Base-by-base conservation (phyloP, 2,329 filamentous ascomycete genomes). In the Neoscytalidium dimidiatum region DNA sequence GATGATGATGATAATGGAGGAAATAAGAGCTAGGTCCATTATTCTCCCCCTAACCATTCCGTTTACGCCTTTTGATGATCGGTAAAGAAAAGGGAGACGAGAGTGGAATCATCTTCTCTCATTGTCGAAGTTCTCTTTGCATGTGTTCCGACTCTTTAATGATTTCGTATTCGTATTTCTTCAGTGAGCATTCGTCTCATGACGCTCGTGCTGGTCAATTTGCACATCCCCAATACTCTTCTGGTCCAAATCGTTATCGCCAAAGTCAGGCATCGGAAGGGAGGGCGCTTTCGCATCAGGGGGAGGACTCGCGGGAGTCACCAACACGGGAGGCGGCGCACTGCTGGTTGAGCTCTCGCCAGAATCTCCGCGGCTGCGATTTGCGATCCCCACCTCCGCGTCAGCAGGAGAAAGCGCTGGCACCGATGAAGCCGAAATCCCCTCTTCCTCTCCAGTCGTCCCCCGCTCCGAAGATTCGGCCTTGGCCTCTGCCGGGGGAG, bases 311-410 rank as follows among this genome's bases (percentile, higher is more conserved):
- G 58, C 43, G 6, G 58, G 58, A 3, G 58, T 62, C 8, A 62
- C 31, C 14, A 51, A 17, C 44, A 62, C 23, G 14, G 58, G 44
- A 21, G 58, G 58, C 5, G 58, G 58, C 13, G 58, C 38, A 26
- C 38, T 35, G n/a, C 58, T 62, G 19, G 44, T 51, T 17, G 58
- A 62, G 44, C 58, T 62, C 58, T 62, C 58, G 56, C 56, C 56
- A n/a, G 56, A 60, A n/a, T 60, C 56, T 31, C 56, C 56, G 17
- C 56, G 56, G 14, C 56, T 60, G 2, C 56, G 56, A 6, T 26
- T 46, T 14, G n/a, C 21, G 35, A 13, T 33, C 28, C 11, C 17
- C 13, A 5, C 28, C 19, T 46, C 56, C 8, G 56, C 56, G 13
- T 26, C 41, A 9, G n/a, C 56, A 6, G 56, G 38, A 31, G 56